Percentiles rank a stretch among this genome's conserved stretches.
phyloP scores from a whole-genome alignment of 768 basidiomycete genomes.

The Lactifluus volemus region DNA sequence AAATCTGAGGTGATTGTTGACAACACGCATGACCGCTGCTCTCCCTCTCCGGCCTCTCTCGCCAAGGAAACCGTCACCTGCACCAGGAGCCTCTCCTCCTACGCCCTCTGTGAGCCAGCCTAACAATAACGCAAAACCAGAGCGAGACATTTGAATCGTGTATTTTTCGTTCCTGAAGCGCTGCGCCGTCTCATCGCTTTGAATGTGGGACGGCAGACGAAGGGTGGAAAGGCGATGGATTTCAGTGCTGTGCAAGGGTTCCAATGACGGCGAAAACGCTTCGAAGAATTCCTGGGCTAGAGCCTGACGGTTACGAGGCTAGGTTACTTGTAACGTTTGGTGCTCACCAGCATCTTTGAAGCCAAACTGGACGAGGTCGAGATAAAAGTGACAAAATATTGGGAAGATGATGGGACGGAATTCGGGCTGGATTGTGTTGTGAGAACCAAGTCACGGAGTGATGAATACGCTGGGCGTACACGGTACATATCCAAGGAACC shows the following conservation, averaged over 20 bases:
- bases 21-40: slow-evolving; percentile 84
- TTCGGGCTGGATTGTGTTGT: slow-evolving; percentile 56
- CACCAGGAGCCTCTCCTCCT: slow-evolving; percentile 77
- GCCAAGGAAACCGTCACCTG: slow-evolving; percentile 70
- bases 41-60: slow-evolving; percentile 79
- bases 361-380: slow-evolving; percentile 86
- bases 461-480: slow-evolving; percentile 34
- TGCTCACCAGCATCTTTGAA: slow-evolving; percentile 81
- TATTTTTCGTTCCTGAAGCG: slow-evolving; percentile 89
- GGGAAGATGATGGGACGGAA: slow-evolving; percentile 91
- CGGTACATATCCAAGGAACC: slow-evolving; percentile 88
- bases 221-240: slow-evolving; percentile 75
- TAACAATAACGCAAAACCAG: slow-evolving; percentile 83
- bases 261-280: slow-evolving; percentile 60
- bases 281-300: slow-evolving; percentile 69
- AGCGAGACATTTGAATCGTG: slow-evolving; percentile 78
- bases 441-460: not conserved
- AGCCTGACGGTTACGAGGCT: slow-evolving; percentile 15
- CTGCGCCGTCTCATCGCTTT: slow-evolving; percentile 73
- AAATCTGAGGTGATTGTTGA: slow-evolving; percentile 88
- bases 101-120: slow-evolving; percentile 95
- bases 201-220: slow-evolving; percentile 74
- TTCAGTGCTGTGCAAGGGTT: slow-evolving; percentile 53
- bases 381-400: slow-evolving; percentile 94
- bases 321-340: not conserved